Conservation (phyloP, 2,329 filamentous ascomycete genomes). For the Dactylellina parvicollis region DNA sequence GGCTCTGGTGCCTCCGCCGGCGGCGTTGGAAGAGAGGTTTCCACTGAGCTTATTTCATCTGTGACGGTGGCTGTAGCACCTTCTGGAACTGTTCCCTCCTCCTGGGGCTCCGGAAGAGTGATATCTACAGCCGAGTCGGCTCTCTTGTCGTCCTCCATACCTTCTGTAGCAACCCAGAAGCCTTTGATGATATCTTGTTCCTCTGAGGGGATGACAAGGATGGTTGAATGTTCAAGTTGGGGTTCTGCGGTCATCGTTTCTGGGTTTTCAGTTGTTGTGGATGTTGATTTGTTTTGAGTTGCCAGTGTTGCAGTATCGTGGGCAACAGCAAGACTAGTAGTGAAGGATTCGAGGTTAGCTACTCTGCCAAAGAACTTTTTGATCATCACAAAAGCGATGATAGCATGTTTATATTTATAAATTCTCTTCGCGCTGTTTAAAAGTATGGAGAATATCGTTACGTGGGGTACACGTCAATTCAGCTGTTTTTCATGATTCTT, state of each 20-base stretch:
- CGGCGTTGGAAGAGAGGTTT: background rate
- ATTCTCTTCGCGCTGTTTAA: background rate
- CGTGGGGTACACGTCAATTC: constrained; percentile 7
- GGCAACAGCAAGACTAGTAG: constrained; percentile 28
- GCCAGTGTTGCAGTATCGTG: constrained; percentile 14
- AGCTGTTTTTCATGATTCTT: constrained; percentile 7
- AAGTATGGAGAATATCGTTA: background rate
- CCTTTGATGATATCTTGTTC: constrained; percentile 37
- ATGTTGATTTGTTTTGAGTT: constrained; percentile 29
- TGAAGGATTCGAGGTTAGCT: constrained; percentile 36
- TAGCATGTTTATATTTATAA: background rate
- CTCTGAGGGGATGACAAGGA: constrained; percentile 30
- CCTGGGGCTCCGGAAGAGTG: constrained; percentile 27
- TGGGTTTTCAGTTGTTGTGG: background rate
- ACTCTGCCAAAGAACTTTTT: background rate
- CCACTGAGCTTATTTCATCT: no score
- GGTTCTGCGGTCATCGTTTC: constrained; percentile 17
- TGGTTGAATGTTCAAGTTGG: constrained; percentile 23
- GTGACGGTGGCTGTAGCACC: background rate
- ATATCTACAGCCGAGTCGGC: constrained; percentile 27
- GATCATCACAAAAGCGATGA: background rate
- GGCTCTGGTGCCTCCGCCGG: background rate
- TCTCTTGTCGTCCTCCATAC: constrained; percentile 26
- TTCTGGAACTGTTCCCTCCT: background rate
- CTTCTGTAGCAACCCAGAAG: constrained; percentile 19